Percentiles rank a stretch among this genome's conserved stretches.
Evolutionary conservation across 306 rosid species (phyloP).

Genomic region (Pterocarpus macrocarpus): DNA sequence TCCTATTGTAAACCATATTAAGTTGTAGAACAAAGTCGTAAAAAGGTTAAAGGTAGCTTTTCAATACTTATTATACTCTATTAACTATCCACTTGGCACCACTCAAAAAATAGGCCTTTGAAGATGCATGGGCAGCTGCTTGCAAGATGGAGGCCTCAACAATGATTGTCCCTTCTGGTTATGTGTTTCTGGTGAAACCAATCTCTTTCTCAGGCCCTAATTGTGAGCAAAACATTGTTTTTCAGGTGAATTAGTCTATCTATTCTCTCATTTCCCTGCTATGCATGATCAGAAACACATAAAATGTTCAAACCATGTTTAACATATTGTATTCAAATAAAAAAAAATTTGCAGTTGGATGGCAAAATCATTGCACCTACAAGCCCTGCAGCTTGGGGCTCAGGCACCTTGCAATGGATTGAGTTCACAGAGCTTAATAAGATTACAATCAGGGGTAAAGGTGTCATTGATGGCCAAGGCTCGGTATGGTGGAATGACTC

Average conservation of each 20-base stretch:
- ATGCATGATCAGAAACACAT: not conserved
- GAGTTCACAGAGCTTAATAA: conserved; percentile 66
- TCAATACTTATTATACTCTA: not conserved
- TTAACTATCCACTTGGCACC: not conserved
- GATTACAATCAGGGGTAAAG: conserved; percentile 72
- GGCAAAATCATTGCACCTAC: conserved; percentile 82
- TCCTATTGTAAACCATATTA: too few relatives aligned
- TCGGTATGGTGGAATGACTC: conserved; percentile 77
- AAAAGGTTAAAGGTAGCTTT: too few relatives aligned
- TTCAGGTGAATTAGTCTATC: conserved; percentile 61
- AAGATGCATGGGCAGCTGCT: conserved; percentile 76
- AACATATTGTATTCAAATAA: not conserved
- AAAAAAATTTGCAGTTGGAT: conserved; percentile 59
- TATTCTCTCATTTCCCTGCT: not conserved
- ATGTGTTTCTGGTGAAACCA: conserved; percentile 69
- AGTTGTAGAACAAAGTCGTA: too few relatives aligned
- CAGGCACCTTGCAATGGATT: conserved; percentile 76
- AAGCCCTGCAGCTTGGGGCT: conserved; percentile 65
- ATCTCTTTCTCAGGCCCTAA: conserved; percentile 68
- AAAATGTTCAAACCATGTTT: not conserved
- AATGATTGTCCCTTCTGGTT: conserved; percentile 70
- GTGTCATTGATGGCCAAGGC: conserved; percentile 85
- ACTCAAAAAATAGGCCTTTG: conserved; percentile 62
- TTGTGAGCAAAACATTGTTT: conserved; percentile 64
- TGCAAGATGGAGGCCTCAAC: conserved; percentile 75